These are phyloP conservation scores for Hemisphaericaspora subhashii DNA, from an alignment of 1,139 yeast species.

Conservation along the genomic window DNA sequence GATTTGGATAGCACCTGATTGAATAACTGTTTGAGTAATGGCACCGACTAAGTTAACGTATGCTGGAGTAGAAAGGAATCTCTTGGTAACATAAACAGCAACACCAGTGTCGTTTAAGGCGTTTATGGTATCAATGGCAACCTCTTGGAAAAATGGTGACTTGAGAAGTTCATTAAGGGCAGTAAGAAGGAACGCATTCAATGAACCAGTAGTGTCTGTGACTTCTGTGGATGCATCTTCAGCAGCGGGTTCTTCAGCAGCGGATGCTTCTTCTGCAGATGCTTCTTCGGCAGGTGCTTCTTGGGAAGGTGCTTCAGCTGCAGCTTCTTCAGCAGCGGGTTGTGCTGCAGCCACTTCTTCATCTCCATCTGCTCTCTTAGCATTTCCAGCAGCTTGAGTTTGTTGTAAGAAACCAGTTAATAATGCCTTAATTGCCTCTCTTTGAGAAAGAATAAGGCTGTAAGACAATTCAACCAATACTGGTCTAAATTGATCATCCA, in stretches of 20 bases:
- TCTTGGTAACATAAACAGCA: conserved; percentile 38
- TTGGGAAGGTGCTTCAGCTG: neutral
- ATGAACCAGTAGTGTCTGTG: conserved; percentile 23
- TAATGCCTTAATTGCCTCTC: conserved; percentile 23
- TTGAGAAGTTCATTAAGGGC: conserved; percentile 29
- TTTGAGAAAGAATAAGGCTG: conserved; percentile 32
- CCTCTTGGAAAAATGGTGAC: conserved; percentile 27
- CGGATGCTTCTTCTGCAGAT: neutral
- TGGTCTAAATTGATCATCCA: conserved; percentile 38
- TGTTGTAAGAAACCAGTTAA: neutral
- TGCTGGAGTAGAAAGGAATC: conserved; percentile 34
- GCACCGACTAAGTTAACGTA: conserved; percentile 41
- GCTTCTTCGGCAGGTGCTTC: neutral
- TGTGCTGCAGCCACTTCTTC: neutral
- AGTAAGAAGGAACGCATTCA: conserved; percentile 32
- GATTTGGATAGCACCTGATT: conserved; percentile 28
- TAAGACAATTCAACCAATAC: conserved; percentile 36
- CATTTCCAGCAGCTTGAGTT: neutral
- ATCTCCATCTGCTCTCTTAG: neutral
- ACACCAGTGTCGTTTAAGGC: conserved; percentile 48
- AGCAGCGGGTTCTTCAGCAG: conserved; percentile 15
- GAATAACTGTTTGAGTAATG: conserved; percentile 26
- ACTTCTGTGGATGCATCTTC: too few species aligned
- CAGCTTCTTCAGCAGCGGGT: neutral
- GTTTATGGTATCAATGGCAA: conserved; percentile 28